Evolutionary conservation across 1,284 basidiomycete species (phyloP), one percentile per base, ranked within the genome.

Genomic region (Microbotryomycetes sp.): DNA sequence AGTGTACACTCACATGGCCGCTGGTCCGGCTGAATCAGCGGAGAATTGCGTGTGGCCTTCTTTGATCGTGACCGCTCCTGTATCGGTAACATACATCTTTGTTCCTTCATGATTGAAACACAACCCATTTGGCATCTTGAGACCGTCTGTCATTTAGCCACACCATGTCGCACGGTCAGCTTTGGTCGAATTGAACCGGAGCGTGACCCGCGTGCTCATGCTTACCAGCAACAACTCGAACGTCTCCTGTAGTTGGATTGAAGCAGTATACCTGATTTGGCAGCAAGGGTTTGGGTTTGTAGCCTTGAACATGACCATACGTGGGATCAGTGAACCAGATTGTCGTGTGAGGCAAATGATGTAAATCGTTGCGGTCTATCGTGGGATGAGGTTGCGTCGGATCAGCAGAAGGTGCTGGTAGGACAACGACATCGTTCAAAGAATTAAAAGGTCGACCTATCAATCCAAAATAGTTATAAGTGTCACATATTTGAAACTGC

Each of bases 311-410:
- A 46, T 48, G 54, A 16, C 68, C 72, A 56, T 74, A 76, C 6
- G 70, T 62, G 3, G 73, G 71, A 59, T 75, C 74, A 6, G 74
- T 75, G 62, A 74, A 75, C 64, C 65, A 73, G 16, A 75, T 67
- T 0, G 66, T 69, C 9, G 42, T 59, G 28, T 7, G 65, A 53
- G 16, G 56, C 25, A 36, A 30, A 26, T 15, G 46, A 55, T 56
- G 59, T 25, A 60, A 25, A 29, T 62, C 55, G 47, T 49, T 16
- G 15, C 58, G 49, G 15, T 31, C n/a, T 12, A 53, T 61, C 19
- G 49, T 53, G 5, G 55, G 19, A 16, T 56, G 31, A 9, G 50
- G 47, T 16, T 28, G 50, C 23, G 46, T 6, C 16, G 54, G 61
- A 23, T 50, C 49, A 23, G 12, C 49, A 12, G 49, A 23, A 12